Conservation (phyloP, 768 basidiomycete species). For the Serendipita vermifera region DNA sequence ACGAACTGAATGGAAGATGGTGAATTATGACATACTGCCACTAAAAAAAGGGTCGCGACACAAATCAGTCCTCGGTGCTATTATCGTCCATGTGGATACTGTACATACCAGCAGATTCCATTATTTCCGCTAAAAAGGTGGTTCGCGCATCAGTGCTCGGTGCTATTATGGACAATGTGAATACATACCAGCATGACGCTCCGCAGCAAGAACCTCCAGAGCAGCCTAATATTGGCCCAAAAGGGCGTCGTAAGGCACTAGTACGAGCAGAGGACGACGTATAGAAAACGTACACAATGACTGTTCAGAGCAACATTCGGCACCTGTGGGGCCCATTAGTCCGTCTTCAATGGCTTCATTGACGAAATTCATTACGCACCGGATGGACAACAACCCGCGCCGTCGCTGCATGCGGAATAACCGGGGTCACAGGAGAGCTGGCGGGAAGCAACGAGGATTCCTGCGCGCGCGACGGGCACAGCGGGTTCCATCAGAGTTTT, state of each 20-base stretch:
- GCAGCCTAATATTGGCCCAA: background rate
- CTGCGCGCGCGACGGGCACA: background rate
- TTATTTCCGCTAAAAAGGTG: background rate
- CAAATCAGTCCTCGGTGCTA: background rate
- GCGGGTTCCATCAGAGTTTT: background rate
- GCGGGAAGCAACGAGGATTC: background rate
- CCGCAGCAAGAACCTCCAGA: background rate
- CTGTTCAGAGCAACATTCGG: background rate
- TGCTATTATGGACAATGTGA: too few relatives aligned
- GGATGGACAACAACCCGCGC: background rate
- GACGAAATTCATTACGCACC: too few relatives aligned
- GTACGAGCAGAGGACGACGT: background rate
- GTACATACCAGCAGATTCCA: background rate
- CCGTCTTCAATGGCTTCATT: too few relatives aligned
- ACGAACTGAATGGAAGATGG: background rate
- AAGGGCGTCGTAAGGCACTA: background rate
- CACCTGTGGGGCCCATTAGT: too few relatives aligned
- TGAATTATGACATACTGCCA: background rate
- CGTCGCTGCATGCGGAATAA: background rate
- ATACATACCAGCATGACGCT: background rate
- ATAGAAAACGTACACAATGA: background rate
- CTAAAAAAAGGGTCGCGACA: background rate
- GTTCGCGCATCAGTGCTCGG: too few relatives aligned
- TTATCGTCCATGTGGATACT: too few relatives aligned
- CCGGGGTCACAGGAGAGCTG: background rate